Conservation (phyloP, 2,329 filamentous ascomycete genomes). For the Blumeriella jaapii region DNA sequence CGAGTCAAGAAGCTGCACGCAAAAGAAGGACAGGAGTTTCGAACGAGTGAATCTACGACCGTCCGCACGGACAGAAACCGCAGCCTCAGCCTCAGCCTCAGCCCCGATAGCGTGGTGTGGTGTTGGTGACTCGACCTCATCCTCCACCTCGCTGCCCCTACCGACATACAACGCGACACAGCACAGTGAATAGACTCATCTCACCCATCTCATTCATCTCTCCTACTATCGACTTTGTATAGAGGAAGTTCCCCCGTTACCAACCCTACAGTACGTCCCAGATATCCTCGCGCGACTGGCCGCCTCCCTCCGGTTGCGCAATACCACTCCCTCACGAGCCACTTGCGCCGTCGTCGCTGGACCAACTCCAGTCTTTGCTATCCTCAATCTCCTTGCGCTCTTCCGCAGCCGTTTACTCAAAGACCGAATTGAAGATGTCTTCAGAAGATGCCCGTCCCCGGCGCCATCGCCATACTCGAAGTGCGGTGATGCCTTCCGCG, state of each 20-base stretch:
- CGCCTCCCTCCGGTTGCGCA: slow-evolving; percentile 8
- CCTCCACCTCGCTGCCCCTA: slow-evolving; percentile 3
- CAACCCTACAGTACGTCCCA: slow-evolving; percentile 12
- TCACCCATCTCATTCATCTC: no score
- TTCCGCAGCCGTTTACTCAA: slow-evolving; percentile 33
- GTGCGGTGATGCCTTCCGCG: slow-evolving; percentile 14
- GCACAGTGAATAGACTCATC: slow-evolving; percentile 23
- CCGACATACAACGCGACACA: slow-evolving; percentile 15
- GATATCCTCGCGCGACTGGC: slow-evolving; percentile 16
- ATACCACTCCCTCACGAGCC: slow-evolving; percentile 5
- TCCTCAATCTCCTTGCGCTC: slow-evolving; percentile 12
- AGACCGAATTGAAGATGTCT: slow-evolving; percentile 37
- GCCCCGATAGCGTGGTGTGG: no score
- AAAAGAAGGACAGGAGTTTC: no score
- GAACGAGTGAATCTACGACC: no score
- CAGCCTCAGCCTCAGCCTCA: no score
- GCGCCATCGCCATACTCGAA: slow-evolving; percentile 26
- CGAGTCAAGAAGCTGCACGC: no score
- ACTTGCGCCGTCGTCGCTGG: slow-evolving; percentile 4
- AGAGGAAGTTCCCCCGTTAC: slow-evolving; percentile 10
- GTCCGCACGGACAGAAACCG: no score
- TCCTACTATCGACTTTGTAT: slow-evolving; percentile 11
- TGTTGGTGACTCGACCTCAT: no score
- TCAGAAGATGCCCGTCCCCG: slow-evolving; percentile 31
- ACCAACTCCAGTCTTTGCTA: slow-evolving; percentile 9